Base-by-base conservation (phyloP, 306 rosid genomes). In the Ormosia emarginata region DNA sequence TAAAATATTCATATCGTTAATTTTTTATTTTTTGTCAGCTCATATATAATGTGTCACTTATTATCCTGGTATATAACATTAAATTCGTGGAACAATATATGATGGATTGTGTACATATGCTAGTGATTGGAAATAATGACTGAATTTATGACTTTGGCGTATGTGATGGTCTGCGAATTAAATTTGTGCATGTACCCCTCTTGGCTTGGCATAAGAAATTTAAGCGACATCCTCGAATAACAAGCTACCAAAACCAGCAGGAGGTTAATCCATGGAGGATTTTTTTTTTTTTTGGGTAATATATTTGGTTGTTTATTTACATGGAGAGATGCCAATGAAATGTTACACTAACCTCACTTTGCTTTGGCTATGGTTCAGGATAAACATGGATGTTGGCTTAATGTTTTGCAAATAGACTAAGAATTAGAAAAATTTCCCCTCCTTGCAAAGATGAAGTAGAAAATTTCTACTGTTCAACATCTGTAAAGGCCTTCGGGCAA, bases 401-500 rank as follows among this genome's bases (percentile, higher is more conserved):
- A 53, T 79, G 33, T 66, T 32, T 11, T 8, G 39, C 75, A 57
- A 74, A 18, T 3, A 47, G 55, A 61, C 67, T 47, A 30, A 40
- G 47, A 15, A 40, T 37, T 1, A n/a, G 47, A 67, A 67, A 80
- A 67, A 15, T 39, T 59, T 79, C 49, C 57, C 53, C 33, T 40
- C 74, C 15, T 29, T 56, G 59, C 13, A 55, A 68, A 67, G 58
- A 40, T 29, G 9, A 67, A 50, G 32, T 33, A 17, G 66, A 66
- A 71, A 49, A 62, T 63, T 80, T 50, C 79, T 63, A 72, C 61
- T 56, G 61, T 73, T 64, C 15, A 68, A 44, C 66, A 71, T 83
- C 14, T 72, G 70, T 83, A 18, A 80, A 67, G 17, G 49, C 77
- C 77, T 40, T 67, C 13, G 29, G 80, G 69, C 71, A 86, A 86